Conservation (phyloP, 768 basidiomycete species). For the Paxillus rubicundulus region DNA sequence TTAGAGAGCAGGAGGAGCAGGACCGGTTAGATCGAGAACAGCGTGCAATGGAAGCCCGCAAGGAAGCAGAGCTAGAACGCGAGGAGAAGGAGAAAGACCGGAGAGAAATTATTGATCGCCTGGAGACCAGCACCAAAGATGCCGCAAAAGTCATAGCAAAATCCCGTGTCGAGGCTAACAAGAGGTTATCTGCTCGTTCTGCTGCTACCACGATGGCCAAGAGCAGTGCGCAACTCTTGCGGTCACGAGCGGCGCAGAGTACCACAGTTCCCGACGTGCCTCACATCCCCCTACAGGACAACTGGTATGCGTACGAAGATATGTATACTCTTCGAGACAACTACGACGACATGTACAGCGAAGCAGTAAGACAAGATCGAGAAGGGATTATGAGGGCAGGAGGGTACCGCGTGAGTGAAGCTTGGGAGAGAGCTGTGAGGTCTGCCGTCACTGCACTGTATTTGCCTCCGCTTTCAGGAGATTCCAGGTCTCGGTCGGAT, state of each 20-base stretch:
- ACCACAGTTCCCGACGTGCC: conserved; percentile 74
- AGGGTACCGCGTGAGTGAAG: conserved; percentile 78
- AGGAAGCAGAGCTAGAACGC: conserved; percentile 73
- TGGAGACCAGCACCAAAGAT: conserved; percentile 74
- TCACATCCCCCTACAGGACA: conserved; percentile 74
- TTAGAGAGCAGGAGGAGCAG: conserved; percentile 79
- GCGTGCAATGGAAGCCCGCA: conserved; percentile 61
- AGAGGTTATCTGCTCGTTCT: conserved; percentile 57
- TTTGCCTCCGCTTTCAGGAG: conserved; percentile 46
- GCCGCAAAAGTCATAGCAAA: conserved; percentile 69
- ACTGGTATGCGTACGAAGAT: conserved; percentile 75
- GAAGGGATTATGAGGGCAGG: conserved; percentile 82
- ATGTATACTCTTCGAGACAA: conserved; percentile 51
- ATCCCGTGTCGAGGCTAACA: conserved; percentile 61
- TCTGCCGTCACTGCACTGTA: conserved; percentile 74
- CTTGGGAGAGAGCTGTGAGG: conserved; percentile 80
- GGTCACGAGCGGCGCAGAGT: conserved; percentile 63
- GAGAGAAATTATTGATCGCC: conserved; percentile 74
- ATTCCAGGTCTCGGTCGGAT: conserved; percentile 3
- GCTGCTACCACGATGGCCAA: conserved; percentile 40
- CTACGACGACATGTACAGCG: conserved; percentile 74
- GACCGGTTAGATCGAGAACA: conserved; percentile 69
- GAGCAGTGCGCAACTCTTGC: conserved; percentile 49
- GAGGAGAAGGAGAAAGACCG: conserved; percentile 70
- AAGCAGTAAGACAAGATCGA: conserved; percentile 70